Base-by-base conservation (phyloP, 352 stramenopile genomes). In the Globisporangium lucens region DNA sequence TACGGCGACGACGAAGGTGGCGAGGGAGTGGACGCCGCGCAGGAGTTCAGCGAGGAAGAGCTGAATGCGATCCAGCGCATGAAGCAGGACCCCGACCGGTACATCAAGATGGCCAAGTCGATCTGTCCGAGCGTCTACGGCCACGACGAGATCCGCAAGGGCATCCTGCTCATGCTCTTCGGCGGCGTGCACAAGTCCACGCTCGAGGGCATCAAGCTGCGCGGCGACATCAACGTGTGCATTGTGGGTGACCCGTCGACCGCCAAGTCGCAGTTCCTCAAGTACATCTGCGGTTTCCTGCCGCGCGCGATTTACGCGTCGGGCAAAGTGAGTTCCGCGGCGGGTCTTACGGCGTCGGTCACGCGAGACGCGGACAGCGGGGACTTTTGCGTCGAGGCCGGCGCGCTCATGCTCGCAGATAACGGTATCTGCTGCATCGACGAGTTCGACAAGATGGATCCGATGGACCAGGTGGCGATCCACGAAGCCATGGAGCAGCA, bases 401-500 rank as follows among this genome's bases (percentile, higher is more conserved):
- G 98, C 56, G 98, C 98, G 4, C 77, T 99, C 24, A 98, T 99
- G 66, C 85, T 99, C 13, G 97, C 98, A 1, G 98, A 99, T 83
- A 98, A 96, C 52, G 98, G 98, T 10, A 98, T 99, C 79, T 99
- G 97, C 77, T 98, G 95, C 69, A 99, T 99, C 79, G 98, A 99
- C 76, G 98, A 99, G 77, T 99, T 98, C 66, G 95, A 98, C 73
- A 99, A 98, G 79, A 99, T 99, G 97, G 96, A 99, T 49, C 92
- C 98, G 64, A 80, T 83, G 67, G 97, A 99, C 74, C 91, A 98
- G 68, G 99, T 98, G 10, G 97, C 98, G 4, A 99, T 99, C 72
- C 98, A 99, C 85, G 96, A 99, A 72, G 98, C 99, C 6, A 99
- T 99, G 98, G 98, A 99, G 81, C 97, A 99, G 76, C 98, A 99